Base-by-base conservation (phyloP, 306 rosid genomes). In the Corylus avellana region DNA sequence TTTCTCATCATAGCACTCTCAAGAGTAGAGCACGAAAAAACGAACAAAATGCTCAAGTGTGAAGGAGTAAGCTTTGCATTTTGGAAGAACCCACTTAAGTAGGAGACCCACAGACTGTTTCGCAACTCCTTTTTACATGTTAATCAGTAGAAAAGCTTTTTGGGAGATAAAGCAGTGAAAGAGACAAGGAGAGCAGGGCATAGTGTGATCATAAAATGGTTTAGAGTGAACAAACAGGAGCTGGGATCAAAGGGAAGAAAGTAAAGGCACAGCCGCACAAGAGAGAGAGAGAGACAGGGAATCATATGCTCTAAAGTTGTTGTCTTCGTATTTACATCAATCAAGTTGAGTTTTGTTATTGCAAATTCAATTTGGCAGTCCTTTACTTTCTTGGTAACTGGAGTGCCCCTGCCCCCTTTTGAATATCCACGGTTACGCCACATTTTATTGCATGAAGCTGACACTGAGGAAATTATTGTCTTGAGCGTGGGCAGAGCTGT, bases 1-100 rank as follows among this genome's bases (percentile, higher is more conserved):
- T 64, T 82, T 81, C 79, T 86, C 70, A 47, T 81, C 99, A 91
- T 93, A 75, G 82, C 77, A 76, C 72, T 29, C 79, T 78, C 67
- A 39, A 39, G 58, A 51, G 62, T 49, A 72, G 66, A 81, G 53
- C 76, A 83, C 49, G 46, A 79, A 80, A 58, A 61, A 76, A 81
- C 20, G 61, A 83, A 47, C 75, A 63, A 82, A 89, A 82, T 76
- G 81, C 64, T 84, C 82, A 64, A 58, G 82, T 55, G 51, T 82
- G 79, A 75, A 59, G 87, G 53, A 70, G 68, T 69, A 81, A 84
- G 88, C 80, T 70, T 63, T 71, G 84, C 61, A 84, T 75, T 80
- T 86, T 81, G 75, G 83, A 79, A 80, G 72, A 77, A 78, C 77
- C 76, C 81, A 72, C 58, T 83, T 57, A 47, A 85, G 87, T 76